Base-by-base conservation (phyloP, 2,329 filamentous ascomycete genomes). In the Bipolaris sorokiniana region DNA sequence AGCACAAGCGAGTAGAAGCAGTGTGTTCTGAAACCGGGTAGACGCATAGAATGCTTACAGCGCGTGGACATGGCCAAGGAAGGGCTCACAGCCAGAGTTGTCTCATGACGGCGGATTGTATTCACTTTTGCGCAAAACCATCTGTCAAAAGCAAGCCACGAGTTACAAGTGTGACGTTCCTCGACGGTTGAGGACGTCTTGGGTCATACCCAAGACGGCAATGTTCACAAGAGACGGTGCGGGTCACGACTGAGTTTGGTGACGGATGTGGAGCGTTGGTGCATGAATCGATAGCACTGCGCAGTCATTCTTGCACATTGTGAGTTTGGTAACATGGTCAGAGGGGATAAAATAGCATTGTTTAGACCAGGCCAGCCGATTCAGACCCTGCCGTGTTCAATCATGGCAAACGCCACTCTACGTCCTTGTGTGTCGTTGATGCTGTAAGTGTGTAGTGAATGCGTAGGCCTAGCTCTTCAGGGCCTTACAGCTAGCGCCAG, bases 91-190 rank as follows among this genome's bases (percentile, higher is more conserved):
- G 9, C 11, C 15, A n/a, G 50, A 40, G 18, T 18, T 37, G 45
- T 28, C 33, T 34, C 33, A 33, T 34, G 23, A 20, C n/a, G 15
- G 11, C 26, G 20, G 22, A 28, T 48, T 37, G 44, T 37, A 38
- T 34, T n/a, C 28, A 49, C 31, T 22, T 13, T n/a, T 37, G 31
- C 40, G 44, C 16, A 34, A 37, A 42, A 49, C 33, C 33, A 22
- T 26, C 45, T 57, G 51, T 57, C 54, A 54, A 48, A 44, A 13
- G 28, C 23, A 47, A 57, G 31, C 53, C 38, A 54, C 20, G n/a
- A 45, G 26, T 23, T 37, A 44, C 54, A 57, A 48, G 50, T 57
- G 40, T 34, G 51, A 57, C 50, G 54, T 57, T 57, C 23, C 54
- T 9, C 34, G 10, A 26, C 23, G 31, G 23, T 38, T 26, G 13